Base-by-base conservation (phyloP, 495 filamentous ascomycete genomes). In the Neurospora tetrasperma region DNA sequence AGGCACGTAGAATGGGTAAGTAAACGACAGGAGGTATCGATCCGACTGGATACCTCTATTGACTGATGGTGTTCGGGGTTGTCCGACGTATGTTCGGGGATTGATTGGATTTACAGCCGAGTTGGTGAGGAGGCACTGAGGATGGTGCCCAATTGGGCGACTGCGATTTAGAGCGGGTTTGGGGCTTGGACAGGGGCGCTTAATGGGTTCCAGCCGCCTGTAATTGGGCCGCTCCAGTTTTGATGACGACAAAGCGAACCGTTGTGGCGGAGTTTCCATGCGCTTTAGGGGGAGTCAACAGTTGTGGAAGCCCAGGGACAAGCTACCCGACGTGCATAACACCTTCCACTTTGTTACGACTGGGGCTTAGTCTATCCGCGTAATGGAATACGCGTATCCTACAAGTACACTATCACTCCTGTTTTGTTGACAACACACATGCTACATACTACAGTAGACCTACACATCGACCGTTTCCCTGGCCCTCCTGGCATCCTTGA, bases 401-500 rank as follows among this genome's bases (percentile, higher is more conserved):
- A 35, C 5, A 35, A 3, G 3, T 35, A 35, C 35, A 35, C 35
- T 35, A 35, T 35, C 5, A 35, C 35, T 35, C 5, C 3, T 35
- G 35, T 35, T 4, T 35, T 35, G 5, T 35, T 1, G 2, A 35
- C 35, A 35, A 4, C 5, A 35, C 35, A 35, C 35, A 1, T 35
- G 3, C 18, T 23, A 23, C 23, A 23, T 23, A 23, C 23, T 23
- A 23, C 23, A 23, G 23, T 23, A 23, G 23, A 23, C 23, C 23
- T 70, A 79, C 48, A 70, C 73, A 3, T 73, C 74, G 11, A 46
- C 73, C 71, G 54, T 44, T 38, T 71, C 71, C 23, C 71, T 70
- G 42, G 46, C 23, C 69, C 66, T 75, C 27, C 71, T 68, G 27
- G 14, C 42, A 2, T 78, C 76, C 42, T 77, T 76, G 70, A 86